These are phyloP conservation scores for Hyaloperonospora brassicae DNA, from an alignment of 352 stramenopile species.

Conservation along the genomic window DNA sequence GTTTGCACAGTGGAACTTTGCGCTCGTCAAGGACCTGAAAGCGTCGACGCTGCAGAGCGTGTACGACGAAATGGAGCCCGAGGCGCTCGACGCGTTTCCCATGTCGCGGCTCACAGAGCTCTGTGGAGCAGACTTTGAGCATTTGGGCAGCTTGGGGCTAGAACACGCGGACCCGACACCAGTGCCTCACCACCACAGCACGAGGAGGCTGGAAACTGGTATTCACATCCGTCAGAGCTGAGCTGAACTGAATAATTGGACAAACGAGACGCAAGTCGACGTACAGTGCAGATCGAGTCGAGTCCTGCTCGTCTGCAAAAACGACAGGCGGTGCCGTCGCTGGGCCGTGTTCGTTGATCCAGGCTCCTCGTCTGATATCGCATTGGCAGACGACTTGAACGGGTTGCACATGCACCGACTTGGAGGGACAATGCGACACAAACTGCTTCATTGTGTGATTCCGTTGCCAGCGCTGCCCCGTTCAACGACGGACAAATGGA, in stretches of 20 bases:
- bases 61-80: conserved; percentile 57
- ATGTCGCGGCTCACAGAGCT: conserved; percentile 60
- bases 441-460: neutral
- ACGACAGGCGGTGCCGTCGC: conserved; percentile 11
- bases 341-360: too few species aligned
- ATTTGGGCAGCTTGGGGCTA: conserved; percentile 49
- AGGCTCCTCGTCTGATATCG: conserved; percentile 7
- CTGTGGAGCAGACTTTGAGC: conserved; percentile 46
- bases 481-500: too few species aligned
- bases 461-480: too few species aligned
- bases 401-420: neutral
- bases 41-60: conserved; percentile 45
- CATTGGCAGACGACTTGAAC: conserved; percentile 4
- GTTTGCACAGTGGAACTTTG: conserved; percentile 66
- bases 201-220: conserved; percentile 65
- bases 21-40: conserved; percentile 70
- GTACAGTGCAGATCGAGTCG: conserved; percentile 3
- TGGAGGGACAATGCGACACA: conserved; percentile 11
- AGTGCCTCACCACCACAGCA: conserved; percentile 22
- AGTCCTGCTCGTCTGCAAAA: conserved; percentile 1
- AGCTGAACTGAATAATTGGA: neutral
- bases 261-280: conserved; percentile 1
- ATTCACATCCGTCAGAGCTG: conserved; percentile 79
- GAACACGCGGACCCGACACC: conserved; percentile 63
- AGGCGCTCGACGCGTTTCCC: conserved; percentile 38